Base-by-base conservation (phyloP, 1,139 yeast species). In the Lodderomyces parapsilosis region DNA sequence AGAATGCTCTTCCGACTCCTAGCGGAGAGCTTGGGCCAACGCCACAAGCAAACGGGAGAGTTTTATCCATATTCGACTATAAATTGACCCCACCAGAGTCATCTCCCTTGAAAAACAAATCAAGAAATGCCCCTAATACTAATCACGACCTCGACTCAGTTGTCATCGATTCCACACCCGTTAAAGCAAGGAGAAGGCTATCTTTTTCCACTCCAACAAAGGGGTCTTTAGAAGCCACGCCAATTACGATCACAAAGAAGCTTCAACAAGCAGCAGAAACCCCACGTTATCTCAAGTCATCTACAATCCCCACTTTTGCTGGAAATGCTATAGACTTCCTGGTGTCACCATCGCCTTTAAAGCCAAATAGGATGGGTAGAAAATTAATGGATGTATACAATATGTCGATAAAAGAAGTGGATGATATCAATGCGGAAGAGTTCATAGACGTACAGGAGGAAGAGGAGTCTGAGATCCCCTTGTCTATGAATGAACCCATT, bases 21-120 rank as follows among this genome's bases (percentile, higher is more conserved):
- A 32, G 23, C 13, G 47, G 45, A 1, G 83, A 79, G 48, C 57
- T 84, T 14, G 91, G 91, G 0, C 93, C 93, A 0, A 85, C 93
- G 0, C 93, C 93, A 0, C 91, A 84, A 50, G 72, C 85, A 8
- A 74, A 81, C 47, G 93, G 93, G 0, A 73, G 81, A 34, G 86
- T 84, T 0, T 56, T 83, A 36, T 82, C 90, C 9, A 69, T 85
- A 10, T 82, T 85, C 53, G 90, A 84, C 49, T 64, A 76, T 36
- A 58, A 60, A 36, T 44, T 72, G 45, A 68, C 77, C 1, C 78
- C 80, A 1, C 77, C 78, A 3, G 74, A 70, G 35, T 69, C 76
- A 2, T 68, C 76, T 0, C 78, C 78, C 1, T 54, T 70, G 44
- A 65, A 19, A 57, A 47, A 41, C 37, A 43, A 43, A 40, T 45